Evolutionary conservation across 2,329 filamentous ascomycete genomes (phyloP), one percentile per base, ranked within the genome.

Genomic region (Harringtonia aguacate): DNA sequence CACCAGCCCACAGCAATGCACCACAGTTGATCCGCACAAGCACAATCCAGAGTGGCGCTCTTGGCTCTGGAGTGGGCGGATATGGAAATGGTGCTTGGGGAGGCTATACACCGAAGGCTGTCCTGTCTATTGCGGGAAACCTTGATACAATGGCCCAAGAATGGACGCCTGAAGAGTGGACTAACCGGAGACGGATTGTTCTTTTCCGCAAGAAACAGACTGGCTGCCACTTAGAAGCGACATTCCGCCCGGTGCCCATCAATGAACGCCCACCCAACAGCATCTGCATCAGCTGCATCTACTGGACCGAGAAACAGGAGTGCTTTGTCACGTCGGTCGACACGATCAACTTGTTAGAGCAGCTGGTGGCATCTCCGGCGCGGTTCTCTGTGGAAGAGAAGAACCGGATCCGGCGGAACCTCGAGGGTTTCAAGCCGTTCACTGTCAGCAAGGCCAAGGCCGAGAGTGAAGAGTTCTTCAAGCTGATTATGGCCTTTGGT

Each of bases 391-490:
- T 97, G 5, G 90, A 97, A 60, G 92, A 97, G 69, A 98, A 97
- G 77, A 98, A 98, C 62, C 81, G 92, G 42, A 97, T 98, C 55
- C 82, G 92, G 27, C 81, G 92, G 50, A 98, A 98, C 57, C 71
- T 98, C 29, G 92, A 98, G 61, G 89, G 89, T 0, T 97, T 95
- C 68, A 81, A 86, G 30, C 92, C 92, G 1, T 66, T 87, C 51
- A 98, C 92, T 0, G 88, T 98, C 17, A 95, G 88, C 53, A 98
- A 98, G 64, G 80, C 81, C 46, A 95, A 94, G 65, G 59, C 80
- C 1, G 90, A 97, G 47, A 95, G 86, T 59, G 90, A 97, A 61
- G 87, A 94, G 44, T 97, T 97, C 63, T 97, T 97, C 79, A 95
- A 95, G 68, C 75, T 95, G 55, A 97, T 98, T 65, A 98, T 98